phyloP scores from a whole-genome alignment of 2,329 filamentous ascomycete species.

The Diplocarpon mali region DNA sequence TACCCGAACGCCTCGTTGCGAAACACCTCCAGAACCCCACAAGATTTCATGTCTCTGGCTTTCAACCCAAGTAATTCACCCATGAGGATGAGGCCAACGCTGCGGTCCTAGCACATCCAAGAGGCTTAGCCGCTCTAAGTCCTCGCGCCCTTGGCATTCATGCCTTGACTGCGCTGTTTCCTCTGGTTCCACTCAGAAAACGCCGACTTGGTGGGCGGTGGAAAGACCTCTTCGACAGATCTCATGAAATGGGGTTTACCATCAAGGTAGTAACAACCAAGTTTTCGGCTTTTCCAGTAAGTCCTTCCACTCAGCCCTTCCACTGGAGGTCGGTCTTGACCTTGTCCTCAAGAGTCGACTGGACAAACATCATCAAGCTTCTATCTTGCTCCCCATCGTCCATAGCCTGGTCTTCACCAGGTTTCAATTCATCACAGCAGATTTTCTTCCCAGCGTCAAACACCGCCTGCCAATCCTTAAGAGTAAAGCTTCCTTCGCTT shows the following conservation, averaged over 20 bases:
- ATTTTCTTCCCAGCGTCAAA: constrained; percentile 52
- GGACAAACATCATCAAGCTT: constrained; percentile 47
- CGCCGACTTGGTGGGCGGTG: not conserved
- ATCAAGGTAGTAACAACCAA: constrained; percentile 6
- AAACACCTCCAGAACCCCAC: constrained; percentile 3
- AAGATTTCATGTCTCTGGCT: constrained; percentile 11
- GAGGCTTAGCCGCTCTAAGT: constrained; percentile 6
- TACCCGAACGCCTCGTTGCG: constrained; percentile 14
- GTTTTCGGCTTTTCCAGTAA: not conserved
- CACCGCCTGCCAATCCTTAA: constrained; percentile 64
- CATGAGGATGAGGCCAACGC: constrained; percentile 7
- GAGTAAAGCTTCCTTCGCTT: constrained; percentile 69
- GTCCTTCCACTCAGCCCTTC: constrained; percentile 31
- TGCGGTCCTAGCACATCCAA: constrained; percentile 12
- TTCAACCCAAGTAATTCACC: constrained; percentile 8
- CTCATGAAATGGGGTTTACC: constrained; percentile 7
- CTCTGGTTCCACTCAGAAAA: not conserved
- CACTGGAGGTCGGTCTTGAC: constrained; percentile 43
- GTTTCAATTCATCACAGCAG: constrained; percentile 42
- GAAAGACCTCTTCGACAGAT: not conserved
- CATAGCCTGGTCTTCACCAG: constrained; percentile 18
- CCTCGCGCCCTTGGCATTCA: constrained; percentile 13
- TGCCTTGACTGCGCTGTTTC: constrained; percentile 10
- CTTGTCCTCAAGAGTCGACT: constrained; percentile 49
- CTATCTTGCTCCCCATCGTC: constrained; percentile 30